Evolutionary conservation across 108 stramenopile species (phyloP), one percentile per base, ranked within the genome.

Genomic region (Pseudonitzschia delicatissima): DNA sequence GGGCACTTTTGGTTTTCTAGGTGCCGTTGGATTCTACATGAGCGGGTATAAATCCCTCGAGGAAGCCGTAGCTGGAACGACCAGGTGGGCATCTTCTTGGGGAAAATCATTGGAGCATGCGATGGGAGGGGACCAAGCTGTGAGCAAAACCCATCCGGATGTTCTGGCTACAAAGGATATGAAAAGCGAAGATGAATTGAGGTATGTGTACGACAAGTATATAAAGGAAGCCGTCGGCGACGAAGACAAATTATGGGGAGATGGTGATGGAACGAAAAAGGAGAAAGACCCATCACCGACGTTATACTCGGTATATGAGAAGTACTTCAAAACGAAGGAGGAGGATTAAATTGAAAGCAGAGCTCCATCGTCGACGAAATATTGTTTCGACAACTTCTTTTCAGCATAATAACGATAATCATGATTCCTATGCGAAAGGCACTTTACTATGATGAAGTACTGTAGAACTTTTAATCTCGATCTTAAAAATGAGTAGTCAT

Each of bases 131-230:
- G 69, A 64, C 8, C 28, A 37, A 36, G 31, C 12, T 37, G 47
- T 32, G 21, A 74, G 62, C 17, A 55, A 68, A 44, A 62, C 73
- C 1, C 70, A 79, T 72, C 74, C 76, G 34, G 86, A 89, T 27
- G 61, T 65, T 17, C 40, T 67, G 8, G 86, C 78, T 15, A 78
- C 79, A 13, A 78, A 72, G 47, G 62, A 73, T 13, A 92, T 92
- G 91, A 74, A 85, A 12, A 85, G 84, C 64, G 82, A 92, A 29
- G 83, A 92, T 53, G 88, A 89, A 49, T 50, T 79, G 62, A 69
- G 84, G 4, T 89, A 86, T 55, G 60, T 85, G 3, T 77, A 72
- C 28, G 66, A 78, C 32, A 82, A 67, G 57, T 84, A 87, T 47
- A 66, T 82, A 27, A 68, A 69, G 25, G 74, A 81, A 44, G 29